Conservation (phyloP, 2,329 filamentous ascomycete species). For the Botrytis galanthina region DNA sequence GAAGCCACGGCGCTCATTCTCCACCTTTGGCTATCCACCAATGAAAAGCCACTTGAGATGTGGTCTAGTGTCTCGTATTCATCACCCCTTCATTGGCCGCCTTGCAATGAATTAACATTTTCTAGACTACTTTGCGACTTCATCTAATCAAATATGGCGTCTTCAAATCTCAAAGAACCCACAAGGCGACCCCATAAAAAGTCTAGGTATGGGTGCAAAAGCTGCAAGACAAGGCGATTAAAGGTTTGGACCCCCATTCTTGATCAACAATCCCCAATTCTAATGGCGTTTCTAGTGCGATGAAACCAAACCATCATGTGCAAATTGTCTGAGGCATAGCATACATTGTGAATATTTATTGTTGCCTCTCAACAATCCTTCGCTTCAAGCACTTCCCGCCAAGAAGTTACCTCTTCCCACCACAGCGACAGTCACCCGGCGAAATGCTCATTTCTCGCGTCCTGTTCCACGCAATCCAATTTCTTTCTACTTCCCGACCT, state of each 20-base stretch:
- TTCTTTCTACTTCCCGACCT: background rate
- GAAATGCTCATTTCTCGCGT: background rate
- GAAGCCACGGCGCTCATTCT: background rate
- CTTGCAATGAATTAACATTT: background rate
- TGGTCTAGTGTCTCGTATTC: background rate
- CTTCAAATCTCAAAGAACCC: background rate
- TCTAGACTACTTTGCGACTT: background rate
- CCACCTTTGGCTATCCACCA: background rate
- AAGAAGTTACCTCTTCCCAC: background rate
- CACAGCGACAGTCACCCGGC: background rate
- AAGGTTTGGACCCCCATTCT: background rate
- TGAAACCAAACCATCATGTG: slow-evolving; percentile 9
- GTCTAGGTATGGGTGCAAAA: slow-evolving; percentile 16
- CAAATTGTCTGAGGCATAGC: background rate
- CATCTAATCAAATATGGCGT: background rate
- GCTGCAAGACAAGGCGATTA: slow-evolving; percentile 10
- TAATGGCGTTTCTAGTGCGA: slow-evolving; percentile 1
- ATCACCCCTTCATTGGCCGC: background rate
- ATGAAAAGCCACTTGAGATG: background rate
- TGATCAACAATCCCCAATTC: background rate
- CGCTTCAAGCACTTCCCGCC: background rate
- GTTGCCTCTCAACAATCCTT: background rate
- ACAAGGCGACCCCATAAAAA: slow-evolving; percentile 6
- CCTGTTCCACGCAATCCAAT: background rate
- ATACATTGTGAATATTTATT: slow-evolving; percentile 4